Conservation (phyloP, 2,329 filamentous ascomycete species). For the Epichloe amarillans region DNA sequence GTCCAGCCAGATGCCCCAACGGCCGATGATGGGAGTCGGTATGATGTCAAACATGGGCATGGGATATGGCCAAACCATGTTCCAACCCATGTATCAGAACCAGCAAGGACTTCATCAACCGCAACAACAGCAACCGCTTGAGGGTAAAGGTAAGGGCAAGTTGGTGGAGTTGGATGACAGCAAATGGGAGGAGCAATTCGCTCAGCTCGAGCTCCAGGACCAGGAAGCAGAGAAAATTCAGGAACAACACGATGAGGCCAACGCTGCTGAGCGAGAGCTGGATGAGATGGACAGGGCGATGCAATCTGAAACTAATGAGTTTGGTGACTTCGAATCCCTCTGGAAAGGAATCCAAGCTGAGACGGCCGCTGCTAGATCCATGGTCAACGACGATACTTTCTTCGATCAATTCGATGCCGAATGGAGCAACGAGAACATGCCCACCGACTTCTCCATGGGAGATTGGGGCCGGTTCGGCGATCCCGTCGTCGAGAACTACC, state of each 20-base stretch:
- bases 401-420: constrained; percentile 61
- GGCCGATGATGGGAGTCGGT: constrained; percentile 46
- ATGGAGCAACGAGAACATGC: constrained; percentile 51
- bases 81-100: constrained; percentile 33
- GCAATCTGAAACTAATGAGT: constrained; percentile 60
- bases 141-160: constrained; percentile 73
- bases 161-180: constrained; percentile 87
- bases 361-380: constrained; percentile 53
- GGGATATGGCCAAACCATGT: constrained; percentile 40
- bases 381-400: constrained; percentile 52
- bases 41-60: constrained; percentile 36
- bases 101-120: constrained; percentile 32
- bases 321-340: constrained; percentile 80
- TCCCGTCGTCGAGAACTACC: constrained; percentile 73
- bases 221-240: constrained; percentile 31
- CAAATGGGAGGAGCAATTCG: constrained; percentile 95
- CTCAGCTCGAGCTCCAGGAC: constrained; percentile 64
- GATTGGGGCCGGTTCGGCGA: constrained; percentile 57
- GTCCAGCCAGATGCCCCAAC: constrained; percentile 34
- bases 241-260: constrained; percentile 42
- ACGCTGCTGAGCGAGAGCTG: constrained; percentile 72
- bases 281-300: constrained; percentile 65
- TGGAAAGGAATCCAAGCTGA: constrained; percentile 74
- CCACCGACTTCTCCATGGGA: constrained; percentile 48
- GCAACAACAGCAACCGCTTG: constrained; percentile 30